These are phyloP conservation scores for Magnusiomyces tetraspermus DNA, from an alignment of 1,139 yeast species.

Conservation along the genomic window DNA sequence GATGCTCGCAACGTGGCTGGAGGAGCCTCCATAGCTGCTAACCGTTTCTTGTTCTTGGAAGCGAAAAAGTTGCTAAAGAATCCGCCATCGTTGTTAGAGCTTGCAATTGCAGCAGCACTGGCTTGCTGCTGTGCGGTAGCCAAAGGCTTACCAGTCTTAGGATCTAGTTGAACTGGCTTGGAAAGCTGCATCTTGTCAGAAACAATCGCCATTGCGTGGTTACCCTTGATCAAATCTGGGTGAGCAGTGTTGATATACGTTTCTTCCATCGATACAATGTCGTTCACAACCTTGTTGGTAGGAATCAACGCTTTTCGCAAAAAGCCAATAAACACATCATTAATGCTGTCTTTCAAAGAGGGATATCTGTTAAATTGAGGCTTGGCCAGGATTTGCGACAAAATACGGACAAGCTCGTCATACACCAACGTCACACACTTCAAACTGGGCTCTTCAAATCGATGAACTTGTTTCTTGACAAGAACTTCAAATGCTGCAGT, in stretches of 20 bases:
- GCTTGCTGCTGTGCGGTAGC: slow-evolving; percentile 13
- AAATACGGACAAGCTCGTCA: slow-evolving; percentile 86
- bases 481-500: slow-evolving; percentile 95
- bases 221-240: slow-evolving; percentile 90
- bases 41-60: slow-evolving; percentile 83
- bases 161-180: slow-evolving; percentile 74
- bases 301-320: slow-evolving; percentile 75
- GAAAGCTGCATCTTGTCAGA: slow-evolving; percentile 82
- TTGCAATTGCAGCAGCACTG: slow-evolving; percentile 27
- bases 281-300: slow-evolving; percentile 74
- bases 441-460: slow-evolving; percentile 90
- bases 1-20: slow-evolving; percentile 92
- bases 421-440: slow-evolving; percentile 85
- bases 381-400: slow-evolving; percentile 73
- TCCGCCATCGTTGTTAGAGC: slow-evolving; percentile 47
- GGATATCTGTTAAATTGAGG: slow-evolving; percentile 87
- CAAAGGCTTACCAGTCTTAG: slow-evolving; percentile 70
- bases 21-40: slow-evolving; percentile 95
- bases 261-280: slow-evolving; percentile 76
- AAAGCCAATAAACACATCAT: slow-evolving; percentile 69
- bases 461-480: slow-evolving; percentile 86
- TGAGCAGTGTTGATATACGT: slow-evolving; percentile 96
- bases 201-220: slow-evolving; percentile 91
- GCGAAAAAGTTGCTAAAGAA: slow-evolving; percentile 94
- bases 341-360: slow-evolving; percentile 73